Conservation (phyloP, 148 eudicot genomes). For the Silene uniflora region DNA sequence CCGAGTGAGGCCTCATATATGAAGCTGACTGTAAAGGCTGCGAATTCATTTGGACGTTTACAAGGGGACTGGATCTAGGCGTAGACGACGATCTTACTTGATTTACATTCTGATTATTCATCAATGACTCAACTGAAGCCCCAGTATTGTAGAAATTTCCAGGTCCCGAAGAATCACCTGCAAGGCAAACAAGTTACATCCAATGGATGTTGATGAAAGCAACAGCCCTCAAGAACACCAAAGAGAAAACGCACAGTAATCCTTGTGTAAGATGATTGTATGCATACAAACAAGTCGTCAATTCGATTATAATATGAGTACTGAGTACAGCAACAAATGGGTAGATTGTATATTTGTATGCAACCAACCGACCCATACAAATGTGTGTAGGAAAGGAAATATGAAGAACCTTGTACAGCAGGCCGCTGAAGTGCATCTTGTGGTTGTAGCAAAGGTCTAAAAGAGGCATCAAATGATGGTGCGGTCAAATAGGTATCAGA, state of each 20-base stretch:
- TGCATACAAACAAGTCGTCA: neutral
- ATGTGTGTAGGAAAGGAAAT: neutral
- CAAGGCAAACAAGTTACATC: constrained; percentile 19
- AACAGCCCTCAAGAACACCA: neutral
- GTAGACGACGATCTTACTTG: constrained; percentile 43
- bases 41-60: constrained; percentile 45
- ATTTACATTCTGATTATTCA: constrained; percentile 52
- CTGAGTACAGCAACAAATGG: no score
- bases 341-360: neutral
- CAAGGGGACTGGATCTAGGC: constrained; percentile 43
- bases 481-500: constrained; percentile 55
- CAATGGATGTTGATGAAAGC: constrained; percentile 2
- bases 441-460: constrained; percentile 46
- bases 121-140: constrained; percentile 43
- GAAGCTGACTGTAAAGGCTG: constrained; percentile 39
- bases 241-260: neutral
- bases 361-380: neutral
- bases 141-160: constrained; percentile 49
- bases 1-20: constrained; percentile 40
- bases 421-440: constrained; percentile 65
- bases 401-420: constrained; percentile 51
- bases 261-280: neutral
- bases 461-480: constrained; percentile 48
- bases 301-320: no score
- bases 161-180: constrained; percentile 71